Evolutionary conservation across 2,329 filamentous ascomycete genomes (phyloP), one percentile per base, ranked within the genome.

Genomic region (Colletotrichum gloeosporioides): DNA sequence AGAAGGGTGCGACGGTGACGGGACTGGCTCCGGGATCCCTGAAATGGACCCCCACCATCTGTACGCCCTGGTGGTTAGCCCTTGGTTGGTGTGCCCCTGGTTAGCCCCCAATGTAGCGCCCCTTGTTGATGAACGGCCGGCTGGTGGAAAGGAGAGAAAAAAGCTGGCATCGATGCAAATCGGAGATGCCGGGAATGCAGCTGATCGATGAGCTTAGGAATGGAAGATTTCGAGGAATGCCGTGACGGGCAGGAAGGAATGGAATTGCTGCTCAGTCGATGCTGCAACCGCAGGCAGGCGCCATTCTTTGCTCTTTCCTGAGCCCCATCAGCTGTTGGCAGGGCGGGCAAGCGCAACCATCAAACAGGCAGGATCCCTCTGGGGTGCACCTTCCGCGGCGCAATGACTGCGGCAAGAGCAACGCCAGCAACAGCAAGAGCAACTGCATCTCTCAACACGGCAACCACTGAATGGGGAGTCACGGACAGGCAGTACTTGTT

Each of bases 11-110:
- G 18, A 61, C 57, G 44, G 73, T 65, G 64, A 69, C 74, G 74
- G 74, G 74, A 68, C 71, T 76, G 49, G 71, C 70, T 76, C 74
- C 74, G 74, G 64, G 22, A 59, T 31, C 34, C 34, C 64, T 36
- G 59, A 22, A 22, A 7, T 32, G 16, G 16, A 31, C 31, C 59
- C 70, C 74, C 69, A 73, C 64, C 9, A 9, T 22, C 44, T 53
- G 44, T 16, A 22, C 55, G 8, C 29, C 49, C 32, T 25, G 15
- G 22, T 34, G 16, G 44, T 49, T 3, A 49, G 53, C 62, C 73
- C 62, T 61, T 53, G 67, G 22, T 32, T 61, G 25, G 25, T 61
- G 29, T 67, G 32, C 34, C 22, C 34, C 34, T 39, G 62, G 55
- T 27, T 16, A 32, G n/a, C 65, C 65, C 65, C 65, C 32, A 34